Base-by-base conservation (phyloP, 1,139 yeast genomes). In the Debaryomycetaceae sp. region DNA sequence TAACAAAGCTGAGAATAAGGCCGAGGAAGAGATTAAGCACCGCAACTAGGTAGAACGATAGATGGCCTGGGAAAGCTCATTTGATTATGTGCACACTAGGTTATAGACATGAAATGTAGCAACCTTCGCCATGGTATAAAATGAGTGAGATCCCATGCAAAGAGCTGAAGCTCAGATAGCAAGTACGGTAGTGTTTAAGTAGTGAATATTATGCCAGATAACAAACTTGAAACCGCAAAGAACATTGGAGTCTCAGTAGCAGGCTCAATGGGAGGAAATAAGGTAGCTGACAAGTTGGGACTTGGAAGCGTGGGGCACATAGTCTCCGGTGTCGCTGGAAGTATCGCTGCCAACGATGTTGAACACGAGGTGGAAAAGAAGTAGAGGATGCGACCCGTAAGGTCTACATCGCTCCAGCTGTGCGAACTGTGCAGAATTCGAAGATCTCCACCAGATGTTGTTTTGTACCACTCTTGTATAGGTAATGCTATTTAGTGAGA, bases 231-330 rank as follows among this genome's bases (percentile, higher is more conserved):
- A 39, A 58, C 58, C 34, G 67, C 55, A 42, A 67, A 69, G 49
- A 57, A 63, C 49, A 64, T 60, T 43, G 66, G 65, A 34, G 58
- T 61, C 36, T 57, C 72, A 37, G 59, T 64, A 40, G 64, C 63
- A 27, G 66, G 70, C 24, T 60, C 68, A n/a, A 42, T 67, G 38
- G 66, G 64, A 31, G 64, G 65, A 24, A 59, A 66, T 56, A 59
- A 67, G 53, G 60, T 60, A n/a, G 75, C 75, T 34, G 74, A 69
- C 45, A 64, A 62, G 45, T 54, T 66, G 11, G 59, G 55, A 24
- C 50, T 66, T 40, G 75, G 75, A 4, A 52, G 52, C 34, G 69
- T 52, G 4, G 72, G 73, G 20, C 74, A 69, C 48, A 59, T 69
- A 41, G 72, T 60, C 14, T 55, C 63, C 34, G 67, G 71, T 8